Evolutionary conservation across 1,139 yeast species (phyloP).

Genomic region (Lodderomyces parapsilosis): DNA sequence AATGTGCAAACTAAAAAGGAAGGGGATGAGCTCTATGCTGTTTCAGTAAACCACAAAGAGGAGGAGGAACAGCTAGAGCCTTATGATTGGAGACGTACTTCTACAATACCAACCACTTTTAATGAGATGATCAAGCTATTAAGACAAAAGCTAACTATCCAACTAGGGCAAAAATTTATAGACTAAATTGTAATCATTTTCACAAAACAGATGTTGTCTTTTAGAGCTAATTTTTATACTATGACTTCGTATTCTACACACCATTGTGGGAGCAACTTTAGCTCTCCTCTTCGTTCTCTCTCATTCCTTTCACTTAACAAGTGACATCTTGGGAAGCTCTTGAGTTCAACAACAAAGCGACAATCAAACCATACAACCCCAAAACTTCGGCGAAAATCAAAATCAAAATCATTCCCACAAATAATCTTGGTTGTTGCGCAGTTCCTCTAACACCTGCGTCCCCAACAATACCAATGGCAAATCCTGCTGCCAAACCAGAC

Average conservation of each 20-base stretch:
- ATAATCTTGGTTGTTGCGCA: conserved; percentile 94
- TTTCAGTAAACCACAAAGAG: conserved; percentile 27
- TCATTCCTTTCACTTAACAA: conserved; percentile 47
- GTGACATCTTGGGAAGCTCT: conserved; percentile 90
- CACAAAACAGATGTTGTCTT: background rate
- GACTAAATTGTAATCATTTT: conserved; percentile 5
- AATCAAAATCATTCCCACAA: conserved; percentile 91
- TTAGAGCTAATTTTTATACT: background rate
- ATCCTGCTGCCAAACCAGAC: conserved; percentile 96
- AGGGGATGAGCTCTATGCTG: conserved; percentile 33
- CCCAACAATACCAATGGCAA: conserved; percentile 98
- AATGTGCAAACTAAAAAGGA: conserved; percentile 24
- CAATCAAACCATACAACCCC: conserved; percentile 96
- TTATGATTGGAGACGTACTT: conserved; percentile 37
- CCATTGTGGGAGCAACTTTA: too few species aligned
- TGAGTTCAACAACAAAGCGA: conserved; percentile 93
- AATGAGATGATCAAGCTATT: conserved; percentile 19
- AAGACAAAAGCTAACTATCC: conserved; percentile 33
- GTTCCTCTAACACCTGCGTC: conserved; percentile 97
- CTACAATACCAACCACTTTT: conserved; percentile 9
- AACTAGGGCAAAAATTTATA: conserved; percentile 42
- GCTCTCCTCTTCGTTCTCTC: background rate
- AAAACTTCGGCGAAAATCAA: conserved; percentile 97
- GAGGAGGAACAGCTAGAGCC: conserved; percentile 11
- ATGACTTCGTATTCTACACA: background rate